Percentiles rank a stretch among this genome's conserved stretches.
Conservation (phyloP, 2,329 filamentous ascomycete genomes). For the Cladosporium cucumerinum region DNA sequence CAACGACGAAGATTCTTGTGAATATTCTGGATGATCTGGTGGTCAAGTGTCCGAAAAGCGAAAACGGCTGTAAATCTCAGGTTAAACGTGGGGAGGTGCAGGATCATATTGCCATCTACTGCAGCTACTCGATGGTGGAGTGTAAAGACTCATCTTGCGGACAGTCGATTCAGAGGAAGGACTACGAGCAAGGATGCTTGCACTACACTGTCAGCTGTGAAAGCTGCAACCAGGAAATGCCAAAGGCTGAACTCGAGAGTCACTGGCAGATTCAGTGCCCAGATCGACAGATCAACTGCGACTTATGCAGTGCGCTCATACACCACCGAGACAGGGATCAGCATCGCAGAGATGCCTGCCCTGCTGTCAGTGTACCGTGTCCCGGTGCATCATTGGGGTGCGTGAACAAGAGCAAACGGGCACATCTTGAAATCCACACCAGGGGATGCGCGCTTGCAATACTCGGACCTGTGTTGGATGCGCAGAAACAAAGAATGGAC, state of each 20-base stretch:
- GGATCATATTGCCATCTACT: slow-evolving; percentile 60
- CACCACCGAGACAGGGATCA: slow-evolving; percentile 41
- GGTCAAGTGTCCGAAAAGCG: slow-evolving; percentile 56
- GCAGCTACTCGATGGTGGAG: slow-evolving; percentile 52
- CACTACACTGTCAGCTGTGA: slow-evolving; percentile 53
- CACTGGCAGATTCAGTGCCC: slow-evolving; percentile 46
- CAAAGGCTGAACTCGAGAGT: slow-evolving; percentile 52
- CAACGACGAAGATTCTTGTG: slow-evolving; percentile 51
- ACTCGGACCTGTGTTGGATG: slow-evolving; percentile 44
- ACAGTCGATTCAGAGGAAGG: slow-evolving; percentile 53
- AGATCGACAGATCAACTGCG: slow-evolving; percentile 45
- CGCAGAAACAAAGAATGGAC: slow-evolving; percentile 43
- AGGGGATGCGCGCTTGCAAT: slow-evolving; percentile 44
- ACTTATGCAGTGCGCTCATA: slow-evolving; percentile 41
- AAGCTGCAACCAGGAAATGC: slow-evolving; percentile 51
- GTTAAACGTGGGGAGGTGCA: slow-evolving; percentile 56
- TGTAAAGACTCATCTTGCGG: slow-evolving; percentile 52
- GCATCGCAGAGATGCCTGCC: slow-evolving; percentile 43
- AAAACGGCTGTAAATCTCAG: slow-evolving; percentile 52
- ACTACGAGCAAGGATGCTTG: slow-evolving; percentile 52
- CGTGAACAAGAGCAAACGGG: slow-evolving; percentile 38
- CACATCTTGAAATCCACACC: slow-evolving; percentile 40
- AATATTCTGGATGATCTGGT: slow-evolving; percentile 61
- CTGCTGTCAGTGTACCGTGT: slow-evolving; percentile 42
- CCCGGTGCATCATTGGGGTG: slow-evolving; percentile 45